These are phyloP conservation scores for Dendrobium chrysotoxum DNA, from an alignment of 106 monocot genomes.

Conservation along the genomic window DNA sequence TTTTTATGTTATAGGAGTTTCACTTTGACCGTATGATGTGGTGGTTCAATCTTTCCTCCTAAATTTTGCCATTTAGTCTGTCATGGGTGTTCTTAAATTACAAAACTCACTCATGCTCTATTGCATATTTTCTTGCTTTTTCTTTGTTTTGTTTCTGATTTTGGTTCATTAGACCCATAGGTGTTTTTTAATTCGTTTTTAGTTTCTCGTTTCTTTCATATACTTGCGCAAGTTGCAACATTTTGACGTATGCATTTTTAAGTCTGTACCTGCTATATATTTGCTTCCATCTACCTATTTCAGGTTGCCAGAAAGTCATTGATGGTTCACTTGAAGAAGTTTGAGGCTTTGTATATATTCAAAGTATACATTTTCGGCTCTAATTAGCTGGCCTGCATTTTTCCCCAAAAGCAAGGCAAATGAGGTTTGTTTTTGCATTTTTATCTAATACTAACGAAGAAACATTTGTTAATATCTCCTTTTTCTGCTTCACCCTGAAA, in stretches of 20 bases:
- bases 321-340: background rate
- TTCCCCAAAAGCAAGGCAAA: background rate
- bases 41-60: too few species aligned
- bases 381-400: background rate
- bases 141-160: background rate
- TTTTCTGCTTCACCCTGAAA: background rate
- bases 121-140: background rate
- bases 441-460: background rate
- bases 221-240: too few species aligned
- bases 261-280: background rate
- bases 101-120: too few species aligned
- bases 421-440: background rate
- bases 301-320: constrained; percentile 11
- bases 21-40: background rate
- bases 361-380: background rate
- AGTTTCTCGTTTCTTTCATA: too few species aligned
- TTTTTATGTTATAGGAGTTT: too few species aligned
- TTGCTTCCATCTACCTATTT: background rate
- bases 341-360: constrained; percentile 2
- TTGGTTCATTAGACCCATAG: background rate
- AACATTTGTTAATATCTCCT: background rate
- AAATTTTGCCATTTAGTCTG: too few species aligned
- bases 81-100: too few species aligned
- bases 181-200: too few species aligned
- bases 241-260: too few species aligned